These are phyloP conservation scores for Pyrenopolyporus hunteri DNA, from an alignment of 495 filamentous ascomycete genomes.

Conservation along the genomic window DNA sequence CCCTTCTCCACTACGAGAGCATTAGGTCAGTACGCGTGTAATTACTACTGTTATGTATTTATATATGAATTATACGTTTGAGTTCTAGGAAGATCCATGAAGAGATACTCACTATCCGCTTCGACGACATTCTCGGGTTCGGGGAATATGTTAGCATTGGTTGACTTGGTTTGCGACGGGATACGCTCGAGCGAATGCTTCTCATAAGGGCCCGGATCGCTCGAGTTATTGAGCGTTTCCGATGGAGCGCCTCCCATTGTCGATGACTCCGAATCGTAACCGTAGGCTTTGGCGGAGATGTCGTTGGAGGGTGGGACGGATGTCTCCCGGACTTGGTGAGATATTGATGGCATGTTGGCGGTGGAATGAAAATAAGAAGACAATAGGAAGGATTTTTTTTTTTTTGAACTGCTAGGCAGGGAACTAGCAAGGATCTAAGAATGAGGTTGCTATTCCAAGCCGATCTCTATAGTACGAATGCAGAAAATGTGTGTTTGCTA, in stretches of 20 bases:
- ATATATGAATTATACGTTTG: too few species aligned
- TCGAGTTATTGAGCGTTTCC: conserved; percentile 4
- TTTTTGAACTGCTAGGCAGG: too few species aligned
- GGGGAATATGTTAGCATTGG: conserved; percentile 48
- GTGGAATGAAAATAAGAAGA: background rate
- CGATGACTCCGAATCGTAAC: conserved; percentile 29
- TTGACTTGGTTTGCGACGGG: conserved; percentile 38
- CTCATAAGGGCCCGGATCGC: conserved; percentile 9
- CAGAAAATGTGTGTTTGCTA: too few species aligned
- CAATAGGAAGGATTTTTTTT: too few species aligned
- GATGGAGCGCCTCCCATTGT: conserved; percentile 19
- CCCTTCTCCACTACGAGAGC: conserved; percentile 42
- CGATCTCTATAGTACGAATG: too few species aligned
- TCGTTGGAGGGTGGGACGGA: conserved; percentile 8
- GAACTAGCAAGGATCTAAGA: too few species aligned
- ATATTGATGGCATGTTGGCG: background rate
- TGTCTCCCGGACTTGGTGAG: background rate
- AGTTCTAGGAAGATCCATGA: too few species aligned
- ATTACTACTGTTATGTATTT: background rate
- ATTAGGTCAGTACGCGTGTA: background rate
- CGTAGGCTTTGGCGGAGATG: conserved; percentile 11
- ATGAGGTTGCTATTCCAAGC: too few species aligned
- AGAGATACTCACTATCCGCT: conserved; percentile 38
- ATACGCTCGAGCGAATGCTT: conserved; percentile 33
- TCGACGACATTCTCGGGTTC: conserved; percentile 43